Percentiles rank a stretch among this genome's conserved stretches.
phyloP scores from a whole-genome alignment of 2,329 filamentous ascomycete genomes.

The Epichloe baconii region DNA sequence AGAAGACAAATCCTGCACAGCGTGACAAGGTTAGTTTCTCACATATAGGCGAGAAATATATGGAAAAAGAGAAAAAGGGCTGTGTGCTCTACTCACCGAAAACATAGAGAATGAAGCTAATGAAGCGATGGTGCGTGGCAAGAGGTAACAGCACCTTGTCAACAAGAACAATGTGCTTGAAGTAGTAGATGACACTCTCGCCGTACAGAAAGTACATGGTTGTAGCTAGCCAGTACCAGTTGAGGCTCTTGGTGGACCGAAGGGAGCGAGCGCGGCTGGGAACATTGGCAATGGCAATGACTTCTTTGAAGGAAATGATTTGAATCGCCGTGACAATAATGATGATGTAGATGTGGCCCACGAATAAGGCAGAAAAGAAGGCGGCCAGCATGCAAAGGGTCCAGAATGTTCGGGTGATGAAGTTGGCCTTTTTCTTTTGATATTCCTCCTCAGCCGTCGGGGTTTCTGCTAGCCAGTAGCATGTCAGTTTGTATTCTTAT shows the following conservation, averaged over 20 bases:
- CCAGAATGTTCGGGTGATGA: conserved; percentile 95
- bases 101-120: conserved; percentile 96
- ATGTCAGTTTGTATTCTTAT: neutral
- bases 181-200: conserved; percentile 98
- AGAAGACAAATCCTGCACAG: conserved; percentile 80
- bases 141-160: conserved; percentile 86
- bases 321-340: conserved; percentile 85
- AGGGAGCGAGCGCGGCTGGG: conserved; percentile 83
- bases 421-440: conserved; percentile 98
- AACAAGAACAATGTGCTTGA: conserved; percentile 95
- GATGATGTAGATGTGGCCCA: conserved; percentile 95
- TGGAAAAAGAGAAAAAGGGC: neutral
- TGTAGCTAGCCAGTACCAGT: conserved; percentile 98
- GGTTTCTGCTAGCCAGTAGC: conserved; percentile 21
- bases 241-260: conserved; percentile 87
- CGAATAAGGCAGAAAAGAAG: conserved; percentile 88
- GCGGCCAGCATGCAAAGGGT: conserved; percentile 91
- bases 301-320: conserved; percentile 97
- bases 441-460: conserved; percentile 49
- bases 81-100: conserved; percentile 53
- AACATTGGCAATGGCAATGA: conserved; percentile 93
- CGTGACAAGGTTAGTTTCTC: neutral
- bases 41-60: neutral
- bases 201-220: conserved; percentile 99
- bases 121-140: conserved; percentile 95